Evolutionary conservation across 1,139 yeast species (phyloP), one percentile per base, ranked within the genome.

Genomic region (Candida dubliniensis): DNA sequence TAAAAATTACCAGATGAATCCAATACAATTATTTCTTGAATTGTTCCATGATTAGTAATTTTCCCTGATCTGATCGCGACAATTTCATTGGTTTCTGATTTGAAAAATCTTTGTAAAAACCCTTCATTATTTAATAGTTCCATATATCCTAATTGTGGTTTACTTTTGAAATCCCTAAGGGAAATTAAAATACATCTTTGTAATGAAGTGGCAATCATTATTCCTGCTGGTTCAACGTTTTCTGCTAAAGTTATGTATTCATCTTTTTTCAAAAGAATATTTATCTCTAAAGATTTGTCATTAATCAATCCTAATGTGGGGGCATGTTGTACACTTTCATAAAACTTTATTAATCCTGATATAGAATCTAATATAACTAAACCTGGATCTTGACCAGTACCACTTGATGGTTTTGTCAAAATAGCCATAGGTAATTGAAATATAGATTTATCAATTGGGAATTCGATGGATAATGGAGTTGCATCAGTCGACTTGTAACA

Each of bases 151-250:
- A 82, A 61, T 4, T 57, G 58, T 1, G 90, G 83, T 54, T 81
- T 82, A 36, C 95, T 93, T 38, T 78, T 75, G 40, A 77, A 70
- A 60, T 89, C 95, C 50, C 87, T 75, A 32, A 89, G 69, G 0
- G 85, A 71, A 3, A 88, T 60, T 41, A 87, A 69, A 10, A 85
- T 61, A 39, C 85, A 79, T 48, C 95, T 69, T 33, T 88, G 89
- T 55, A 79, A 71, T 5, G 89, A 80, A 0, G 96, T 88, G 5
- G 90, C 79, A 9, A 87, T 61, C 1, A 84, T 71, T 6, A 89
- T 67, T 1, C 96, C 96, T 2, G 87, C 82, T 0, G 95, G 93
- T 52, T 86, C 91, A 12, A 84, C 74, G 49, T 79, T 80, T 48
- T 81, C 79, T 2, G 84, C 77, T 36, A 74, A 59, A 1, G 82